These are phyloP conservation scores for Apiospora pterosperma DNA, from an alignment of 2,329 filamentous ascomycete genomes.

Conservation along the genomic window DNA sequence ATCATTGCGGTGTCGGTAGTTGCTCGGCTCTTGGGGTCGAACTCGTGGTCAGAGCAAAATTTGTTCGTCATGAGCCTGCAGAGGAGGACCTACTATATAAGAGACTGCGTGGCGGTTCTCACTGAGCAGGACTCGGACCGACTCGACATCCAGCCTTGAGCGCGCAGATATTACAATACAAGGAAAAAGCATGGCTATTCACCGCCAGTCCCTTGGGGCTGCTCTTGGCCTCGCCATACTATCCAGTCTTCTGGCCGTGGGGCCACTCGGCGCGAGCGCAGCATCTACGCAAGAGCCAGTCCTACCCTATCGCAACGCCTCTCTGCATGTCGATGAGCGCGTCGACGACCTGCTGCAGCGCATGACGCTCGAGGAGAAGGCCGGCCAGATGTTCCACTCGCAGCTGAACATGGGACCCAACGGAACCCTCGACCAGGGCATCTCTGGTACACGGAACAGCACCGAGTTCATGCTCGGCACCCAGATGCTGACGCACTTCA, in stretches of 20 bases:
- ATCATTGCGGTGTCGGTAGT: neutral
- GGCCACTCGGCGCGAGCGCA: neutral
- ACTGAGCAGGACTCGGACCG: neutral
- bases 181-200: neutral
- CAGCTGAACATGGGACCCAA: conserved; percentile 26
- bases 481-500: conserved; percentile 43
- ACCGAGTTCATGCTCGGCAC: conserved; percentile 30
- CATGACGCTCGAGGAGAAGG: conserved; percentile 47
- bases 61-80: neutral
- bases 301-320: conserved; percentile 25
- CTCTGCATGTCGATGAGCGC: conserved; percentile 39
- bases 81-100: neutral
- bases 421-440: conserved; percentile 16
- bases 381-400: conserved; percentile 43
- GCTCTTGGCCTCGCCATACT: neutral
- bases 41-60: neutral
- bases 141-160: neutral
- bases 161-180: neutral
- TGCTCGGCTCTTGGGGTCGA: neutral
- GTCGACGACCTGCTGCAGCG: conserved; percentile 41
- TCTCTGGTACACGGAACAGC: conserved; percentile 12
- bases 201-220: neutral
- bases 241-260: neutral
- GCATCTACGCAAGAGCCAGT: neutral
- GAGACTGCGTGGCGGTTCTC: neutral